Conservation (phyloP, 768 basidiomycete genomes). For the Agrocybe chaxingu region DNA sequence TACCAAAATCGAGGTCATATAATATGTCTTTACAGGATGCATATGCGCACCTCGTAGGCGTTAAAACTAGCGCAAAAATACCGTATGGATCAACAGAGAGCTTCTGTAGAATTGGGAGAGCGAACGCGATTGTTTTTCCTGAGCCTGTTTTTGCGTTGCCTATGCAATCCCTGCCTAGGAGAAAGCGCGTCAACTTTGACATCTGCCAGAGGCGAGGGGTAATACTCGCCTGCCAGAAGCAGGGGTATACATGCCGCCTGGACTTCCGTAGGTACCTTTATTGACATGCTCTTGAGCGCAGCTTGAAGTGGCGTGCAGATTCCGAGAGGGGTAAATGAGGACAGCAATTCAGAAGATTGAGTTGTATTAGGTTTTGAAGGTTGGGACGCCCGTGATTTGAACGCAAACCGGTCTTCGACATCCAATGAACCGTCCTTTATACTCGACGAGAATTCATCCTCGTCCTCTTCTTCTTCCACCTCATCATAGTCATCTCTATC, state of each 20-base stretch:
- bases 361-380: constrained; percentile 1
- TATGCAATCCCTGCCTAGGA: constrained; percentile 86
- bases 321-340: constrained; percentile 55
- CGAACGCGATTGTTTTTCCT: constrained; percentile 97
- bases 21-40: not conserved
- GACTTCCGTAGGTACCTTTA: constrained; percentile 79
- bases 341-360: not conserved
- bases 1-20: not conserved
- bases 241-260: constrained; percentile 90
- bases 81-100: constrained; percentile 90
- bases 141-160: constrained; percentile 98
- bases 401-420: constrained; percentile 19
- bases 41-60: constrained; percentile 79
- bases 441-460: not conserved
- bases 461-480: constrained; percentile 6
- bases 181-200: not conserved
- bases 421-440: not conserved
- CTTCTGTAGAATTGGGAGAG: constrained; percentile 88
- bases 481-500: constrained; percentile 4
- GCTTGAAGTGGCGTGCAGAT: constrained; percentile 56
- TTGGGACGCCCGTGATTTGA: constrained; percentile 1
- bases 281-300: constrained; percentile 80
- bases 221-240: constrained; percentile 65
- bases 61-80: constrained; percentile 88
- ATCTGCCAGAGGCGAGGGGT: not conserved